Evolutionary conservation across 1,284 basidiomycete species (phyloP).

Genomic region (Cryptococcus sp.): DNA sequence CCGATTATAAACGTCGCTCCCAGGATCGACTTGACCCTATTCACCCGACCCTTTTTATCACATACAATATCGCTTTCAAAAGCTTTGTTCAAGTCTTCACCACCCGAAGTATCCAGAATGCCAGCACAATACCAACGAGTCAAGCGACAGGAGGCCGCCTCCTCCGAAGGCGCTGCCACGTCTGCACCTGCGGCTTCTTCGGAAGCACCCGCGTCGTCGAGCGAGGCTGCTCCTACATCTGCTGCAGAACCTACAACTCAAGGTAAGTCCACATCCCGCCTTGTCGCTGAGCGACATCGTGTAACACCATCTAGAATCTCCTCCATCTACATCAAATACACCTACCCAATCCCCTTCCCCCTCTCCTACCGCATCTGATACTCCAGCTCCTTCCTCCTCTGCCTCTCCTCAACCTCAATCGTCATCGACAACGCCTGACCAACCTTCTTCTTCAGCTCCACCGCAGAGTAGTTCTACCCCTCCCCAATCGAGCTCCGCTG

Average conservation of each 20-base stretch:
- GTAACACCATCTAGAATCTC: background rate
- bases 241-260: background rate
- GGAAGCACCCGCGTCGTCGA: constrained; percentile 43
- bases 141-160: background rate
- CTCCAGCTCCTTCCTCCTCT: background rate
- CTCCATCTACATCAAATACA: background rate
- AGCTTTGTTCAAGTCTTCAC: no score
- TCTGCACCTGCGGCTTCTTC: constrained; percentile 45
- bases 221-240: constrained; percentile 43
- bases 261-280: background rate
- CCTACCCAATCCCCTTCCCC: background rate
- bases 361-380: background rate
- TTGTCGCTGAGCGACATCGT: background rate
- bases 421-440: background rate
- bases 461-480: background rate
- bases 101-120: no score
- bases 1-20: no score
- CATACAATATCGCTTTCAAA: no score
- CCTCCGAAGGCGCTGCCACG: background rate
- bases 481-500: background rate
- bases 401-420: background rate
- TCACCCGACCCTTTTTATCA: no score
- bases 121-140: background rate
- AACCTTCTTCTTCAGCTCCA: background rate
- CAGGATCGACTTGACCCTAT: no score